Conservation (phyloP, 306 rosid genomes). For the Cicer cuneatum region DNA sequence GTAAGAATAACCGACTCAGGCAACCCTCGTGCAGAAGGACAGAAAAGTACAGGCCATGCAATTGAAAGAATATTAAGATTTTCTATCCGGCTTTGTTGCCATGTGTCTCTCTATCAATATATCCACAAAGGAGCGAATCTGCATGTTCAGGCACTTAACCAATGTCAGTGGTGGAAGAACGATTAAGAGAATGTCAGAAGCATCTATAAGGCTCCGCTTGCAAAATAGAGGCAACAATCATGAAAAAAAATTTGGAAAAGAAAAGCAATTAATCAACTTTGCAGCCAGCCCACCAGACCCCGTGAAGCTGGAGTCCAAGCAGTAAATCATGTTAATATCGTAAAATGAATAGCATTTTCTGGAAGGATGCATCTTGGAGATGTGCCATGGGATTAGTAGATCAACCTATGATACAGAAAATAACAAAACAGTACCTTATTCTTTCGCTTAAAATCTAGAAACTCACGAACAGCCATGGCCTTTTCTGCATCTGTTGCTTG, state of each 20-base stretch:
- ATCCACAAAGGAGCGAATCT: slow-evolving; percentile 95
- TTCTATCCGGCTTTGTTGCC: slow-evolving; percentile 57
- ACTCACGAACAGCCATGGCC: slow-evolving; percentile 79
- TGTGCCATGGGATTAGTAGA: slow-evolving; percentile 8
- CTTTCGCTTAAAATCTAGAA: slow-evolving; percentile 95
- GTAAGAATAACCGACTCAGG: slow-evolving; percentile 45
- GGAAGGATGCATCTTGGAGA: slow-evolving; percentile 24
- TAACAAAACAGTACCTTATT: slow-evolving; percentile 71
- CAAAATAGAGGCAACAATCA: slow-evolving; percentile 17
- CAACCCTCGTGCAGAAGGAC: slow-evolving; percentile 40
- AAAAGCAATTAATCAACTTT: slow-evolving; percentile 1
- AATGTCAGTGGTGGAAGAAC: slow-evolving; percentile 45
- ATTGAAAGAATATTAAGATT: slow-evolving; percentile 54
- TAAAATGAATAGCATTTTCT: slow-evolving; percentile 30
- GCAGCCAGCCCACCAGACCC: slow-evolving; percentile 25
- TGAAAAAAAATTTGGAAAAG: not conserved
- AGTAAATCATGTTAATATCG: slow-evolving; percentile 40
- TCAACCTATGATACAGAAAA: slow-evolving; percentile 24
- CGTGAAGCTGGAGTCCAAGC: slow-evolving; percentile 14
- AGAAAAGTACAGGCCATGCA: slow-evolving; percentile 36
- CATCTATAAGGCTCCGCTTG: slow-evolving; percentile 15
- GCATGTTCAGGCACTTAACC: slow-evolving; percentile 55
- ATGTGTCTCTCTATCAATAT: slow-evolving; percentile 86
- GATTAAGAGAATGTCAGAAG: slow-evolving; percentile 34
- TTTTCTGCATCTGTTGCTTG: slow-evolving; percentile 92